Conservation (phyloP, 2,329 filamentous ascomycete genomes). For the Cercospora zeina region DNA sequence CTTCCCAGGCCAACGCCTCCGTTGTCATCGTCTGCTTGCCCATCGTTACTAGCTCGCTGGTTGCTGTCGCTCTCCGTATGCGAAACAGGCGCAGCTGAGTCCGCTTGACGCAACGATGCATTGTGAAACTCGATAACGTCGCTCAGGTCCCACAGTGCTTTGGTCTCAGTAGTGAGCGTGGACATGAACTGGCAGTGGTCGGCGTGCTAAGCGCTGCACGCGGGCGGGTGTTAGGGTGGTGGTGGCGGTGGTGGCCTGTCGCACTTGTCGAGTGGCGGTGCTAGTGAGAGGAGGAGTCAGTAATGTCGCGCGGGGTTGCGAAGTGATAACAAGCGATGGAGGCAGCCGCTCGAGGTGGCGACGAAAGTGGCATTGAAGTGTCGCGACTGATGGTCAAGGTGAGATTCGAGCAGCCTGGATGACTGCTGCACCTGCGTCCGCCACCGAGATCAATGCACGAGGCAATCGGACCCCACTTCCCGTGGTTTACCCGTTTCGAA, state of each 20-base stretch:
- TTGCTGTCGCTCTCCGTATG: background rate
- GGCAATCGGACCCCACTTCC: slow-evolving; percentile 10
- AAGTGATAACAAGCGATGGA: background rate
- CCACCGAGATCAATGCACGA: slow-evolving; percentile 3
- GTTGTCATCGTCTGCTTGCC: slow-evolving; percentile 16
- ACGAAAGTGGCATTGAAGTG: slow-evolving; percentile 8
- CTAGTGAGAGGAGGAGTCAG: background rate
- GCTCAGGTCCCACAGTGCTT: slow-evolving; percentile 49
- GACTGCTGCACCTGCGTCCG: slow-evolving; percentile 8
- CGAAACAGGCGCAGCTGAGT: slow-evolving; percentile 9
- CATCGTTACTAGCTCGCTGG: background rate
- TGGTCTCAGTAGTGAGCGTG: slow-evolving; percentile 38
- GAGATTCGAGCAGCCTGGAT: slow-evolving; percentile 9
- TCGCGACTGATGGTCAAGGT: background rate
- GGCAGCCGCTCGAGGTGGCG: background rate
- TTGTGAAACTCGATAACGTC: slow-evolving; percentile 48
- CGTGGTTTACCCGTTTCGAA: slow-evolving; percentile 3
- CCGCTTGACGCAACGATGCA: slow-evolving; percentile 21
- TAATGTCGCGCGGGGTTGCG: background rate
- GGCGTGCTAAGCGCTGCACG: slow-evolving; percentile 24
- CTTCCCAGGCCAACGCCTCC: slow-evolving; percentile 43
- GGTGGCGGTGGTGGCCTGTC: slow-evolving; percentile 12
- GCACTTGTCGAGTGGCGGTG: slow-evolving; percentile 1
- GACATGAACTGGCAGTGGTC: slow-evolving; percentile 32
- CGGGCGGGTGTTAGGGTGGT: slow-evolving; percentile 12